Base-by-base conservation (phyloP, 2,329 filamentous ascomycete species). In the Pseudogymnoascus sp. region DNA sequence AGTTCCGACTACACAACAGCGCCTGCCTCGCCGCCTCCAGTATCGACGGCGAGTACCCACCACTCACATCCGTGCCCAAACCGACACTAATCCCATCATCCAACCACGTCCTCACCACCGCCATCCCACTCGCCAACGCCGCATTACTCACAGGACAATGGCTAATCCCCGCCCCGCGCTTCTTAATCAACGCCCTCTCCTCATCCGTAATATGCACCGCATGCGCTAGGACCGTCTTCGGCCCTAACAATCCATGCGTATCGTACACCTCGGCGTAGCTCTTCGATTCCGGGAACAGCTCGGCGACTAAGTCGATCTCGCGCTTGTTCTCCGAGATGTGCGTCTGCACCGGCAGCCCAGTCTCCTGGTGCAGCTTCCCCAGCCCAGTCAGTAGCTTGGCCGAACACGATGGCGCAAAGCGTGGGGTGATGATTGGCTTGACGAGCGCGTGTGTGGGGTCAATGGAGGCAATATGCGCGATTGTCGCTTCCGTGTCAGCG, bases 81-180 rank as follows among this genome's bases (percentile, higher is more conserved):
- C 94, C 93, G 5, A 97, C 86, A 0, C 83, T 85, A 50, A 97
- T 80, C 0, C 90, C 91, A 59, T 81, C 80, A 20, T 91, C 82
- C 59, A 96, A 79, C 67, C 96, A 72, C 74, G 82, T 82, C 16
- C 93, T 81, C 1, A 99, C 87, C 3, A 84, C 85, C 7, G 90
- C 89, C 57, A 86, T 81, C 0, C 94, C 94, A 30, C 86, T 90
- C 1, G 90, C 90, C 57, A 99, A 79, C 0, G 89, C 86, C 5
- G 85, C 87, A 74, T 99, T 99, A 67, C 86, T 91, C 60, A 88
- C 89, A 0, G 93, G 93, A 72, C 93, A 97, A 74, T 97, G 93
- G 4, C 84, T 84, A 16, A 97, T 81, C 67, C 89, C 90, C 4
- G 85, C 78, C 3, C 81, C 75, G 0, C 87, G 77, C 2, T 70